Evolutionary conservation across 2,329 filamentous ascomycete species (phyloP).

Genomic region (Emydomyces testavorans): DNA sequence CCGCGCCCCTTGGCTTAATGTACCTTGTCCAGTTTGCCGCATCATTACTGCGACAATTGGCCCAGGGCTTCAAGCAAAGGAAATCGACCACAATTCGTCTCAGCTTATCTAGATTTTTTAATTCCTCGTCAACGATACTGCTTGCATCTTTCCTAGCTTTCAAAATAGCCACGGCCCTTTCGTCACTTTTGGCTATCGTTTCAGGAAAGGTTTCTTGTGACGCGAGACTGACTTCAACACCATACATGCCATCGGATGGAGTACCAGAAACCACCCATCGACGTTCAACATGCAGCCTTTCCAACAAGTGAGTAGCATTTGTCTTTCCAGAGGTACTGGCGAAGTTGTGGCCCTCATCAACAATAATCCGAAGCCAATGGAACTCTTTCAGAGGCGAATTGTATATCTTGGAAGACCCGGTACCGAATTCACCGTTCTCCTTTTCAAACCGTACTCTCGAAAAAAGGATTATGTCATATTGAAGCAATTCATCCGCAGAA

Average conservation of each 20-base stretch:
- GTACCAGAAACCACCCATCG: conserved; percentile 89
- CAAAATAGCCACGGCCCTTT: conserved; percentile 22
- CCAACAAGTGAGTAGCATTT: conserved; percentile 44
- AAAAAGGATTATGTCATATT: conserved; percentile 68
- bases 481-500: conserved; percentile 44
- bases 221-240: conserved; percentile 52
- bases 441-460: conserved; percentile 61
- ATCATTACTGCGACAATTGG: conserved; percentile 48
- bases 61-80: conserved; percentile 67
- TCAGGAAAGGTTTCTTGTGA: conserved; percentile 26
- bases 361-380: conserved; percentile 78
- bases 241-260: conserved; percentile 70
- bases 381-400: conserved; percentile 55
- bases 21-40: conserved; percentile 63
- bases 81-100: conserved; percentile 58
- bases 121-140: conserved; percentile 42
- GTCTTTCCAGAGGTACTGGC: conserved; percentile 55
- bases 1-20: conserved; percentile 49
- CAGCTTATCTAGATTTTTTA: conserved; percentile 54
- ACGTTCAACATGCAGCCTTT: conserved; percentile 50
- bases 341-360: conserved; percentile 83
- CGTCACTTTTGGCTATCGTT: background rate
- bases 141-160: conserved; percentile 28
- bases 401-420: conserved; percentile 35
- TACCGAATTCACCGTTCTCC: conserved; percentile 40